These are phyloP conservation scores for Nannochloropsis salina DNA, from an alignment of 108 stramenopile species.

Conservation along the genomic window DNA sequence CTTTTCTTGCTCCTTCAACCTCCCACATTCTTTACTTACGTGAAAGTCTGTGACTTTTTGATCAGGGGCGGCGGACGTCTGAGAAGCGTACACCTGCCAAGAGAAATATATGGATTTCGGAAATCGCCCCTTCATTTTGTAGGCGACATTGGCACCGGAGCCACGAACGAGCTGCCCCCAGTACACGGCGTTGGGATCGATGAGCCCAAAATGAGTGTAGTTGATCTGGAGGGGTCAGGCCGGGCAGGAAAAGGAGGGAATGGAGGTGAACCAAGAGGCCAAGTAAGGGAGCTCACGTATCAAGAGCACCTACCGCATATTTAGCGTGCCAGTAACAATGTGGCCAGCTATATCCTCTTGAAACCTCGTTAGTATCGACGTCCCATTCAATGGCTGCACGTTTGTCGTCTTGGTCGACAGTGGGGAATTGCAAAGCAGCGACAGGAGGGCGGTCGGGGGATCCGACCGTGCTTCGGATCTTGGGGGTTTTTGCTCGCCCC, in stretches of 20 bases:
- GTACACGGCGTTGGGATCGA: neutral
- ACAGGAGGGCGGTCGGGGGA: too few species aligned
- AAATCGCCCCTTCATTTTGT: neutral
- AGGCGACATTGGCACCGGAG: neutral
- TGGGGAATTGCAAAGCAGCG: too few species aligned
- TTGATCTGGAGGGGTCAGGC: neutral
- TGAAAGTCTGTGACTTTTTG: neutral
- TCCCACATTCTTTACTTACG: neutral
- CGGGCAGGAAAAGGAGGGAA: neutral
- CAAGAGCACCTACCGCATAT: constrained; percentile 1
- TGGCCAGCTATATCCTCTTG: neutral
- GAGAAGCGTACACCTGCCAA: neutral
- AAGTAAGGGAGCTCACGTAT: neutral
- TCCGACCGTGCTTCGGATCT: too few species aligned
- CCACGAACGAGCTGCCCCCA: neutral
- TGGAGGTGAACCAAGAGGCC: neutral
- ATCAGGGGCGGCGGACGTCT: neutral
- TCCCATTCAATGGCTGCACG: constrained; percentile 11
- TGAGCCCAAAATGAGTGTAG: neutral
- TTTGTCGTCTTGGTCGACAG: neutral
- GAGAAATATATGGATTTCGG: neutral
- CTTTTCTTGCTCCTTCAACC: too few species aligned
- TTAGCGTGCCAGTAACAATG: neutral
- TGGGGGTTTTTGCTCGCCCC: too few species aligned
- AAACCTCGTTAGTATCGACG: neutral